Percentiles rank a stretch among this genome's conserved stretches.
Evolutionary conservation across 139 green algal genomes (phyloP).

Genomic region (Chlorella vulgaris): DNA sequence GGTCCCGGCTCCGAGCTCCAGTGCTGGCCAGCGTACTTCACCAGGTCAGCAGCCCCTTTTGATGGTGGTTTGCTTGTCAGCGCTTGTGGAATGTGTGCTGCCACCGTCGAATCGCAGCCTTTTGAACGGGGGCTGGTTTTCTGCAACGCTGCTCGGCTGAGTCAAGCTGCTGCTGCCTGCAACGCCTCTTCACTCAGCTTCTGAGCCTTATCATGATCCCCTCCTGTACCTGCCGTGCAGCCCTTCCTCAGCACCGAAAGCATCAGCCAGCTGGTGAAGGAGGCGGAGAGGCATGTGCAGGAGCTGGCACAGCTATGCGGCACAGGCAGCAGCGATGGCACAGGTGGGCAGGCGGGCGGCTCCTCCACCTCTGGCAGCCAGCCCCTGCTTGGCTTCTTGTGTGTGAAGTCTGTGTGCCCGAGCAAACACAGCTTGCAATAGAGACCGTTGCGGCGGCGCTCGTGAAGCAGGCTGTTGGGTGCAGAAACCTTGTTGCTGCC

Average conservation of each 20-base stretch:
- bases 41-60: background rate
- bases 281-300: constrained; percentile 61
- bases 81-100: too few species aligned
- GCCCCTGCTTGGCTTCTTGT: too few species aligned
- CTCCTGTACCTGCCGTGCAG: constrained; percentile 39
- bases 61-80: background rate
- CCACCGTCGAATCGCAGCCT: too few species aligned
- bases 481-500: too few species aligned
- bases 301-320: constrained; percentile 26
- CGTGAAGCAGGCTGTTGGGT: too few species aligned
- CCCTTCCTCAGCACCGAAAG: constrained; percentile 74
- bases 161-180: too few species aligned
- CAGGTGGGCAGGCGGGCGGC: background rate
- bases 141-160: too few species aligned
- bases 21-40: constrained; percentile 20
- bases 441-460: too few species aligned
- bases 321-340: background rate
- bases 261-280: constrained; percentile 69
- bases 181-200: background rate
- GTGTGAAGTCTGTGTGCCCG: too few species aligned
- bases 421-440: too few species aligned
- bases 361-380: too few species aligned
- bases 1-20: constrained; percentile 8
- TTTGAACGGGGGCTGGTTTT: too few species aligned
- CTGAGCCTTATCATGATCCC: background rate